Base-by-base conservation (phyloP, 1,139 yeast genomes). In the Suhomyces wounanorum region DNA sequence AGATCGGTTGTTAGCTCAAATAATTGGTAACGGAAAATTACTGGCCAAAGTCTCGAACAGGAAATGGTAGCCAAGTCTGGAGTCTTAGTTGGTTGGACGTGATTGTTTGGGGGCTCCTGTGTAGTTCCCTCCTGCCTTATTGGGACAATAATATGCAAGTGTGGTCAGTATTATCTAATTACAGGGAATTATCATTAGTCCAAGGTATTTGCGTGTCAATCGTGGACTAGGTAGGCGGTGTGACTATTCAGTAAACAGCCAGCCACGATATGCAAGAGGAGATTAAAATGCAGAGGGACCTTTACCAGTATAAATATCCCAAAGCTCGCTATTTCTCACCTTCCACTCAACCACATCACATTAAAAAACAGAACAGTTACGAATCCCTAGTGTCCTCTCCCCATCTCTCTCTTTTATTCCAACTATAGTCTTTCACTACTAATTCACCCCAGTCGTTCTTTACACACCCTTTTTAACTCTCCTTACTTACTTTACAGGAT, bases 381-480 rank as follows among this genome's bases (percentile, higher is more conserved):
- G 47, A 39, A 38, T 47, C 50, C 55, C 56, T 52, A 50, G 56
- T 53, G 53, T 25, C 35, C 37, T 21, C 44, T 26, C 49, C 43
- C 41, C 25, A 37, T 45, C 55, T 58, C 55, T 57, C 44, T 44
- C 48, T 44, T 43, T 41, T 46, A 50, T 44, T 50, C 52, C 52
- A 50, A 48, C 57, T 57, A 52, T 52, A 48, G 53, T 52, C 54
- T 44, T 50, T 48, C 52, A 47, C 53, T 52, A 45, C 52, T 47
- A 45, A 50, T 56, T 57, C 57, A 60, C 63, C 53, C 53, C 56
- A 51, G 62, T 58, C 64, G 44, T 47, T 60, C 64, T 40, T 53
- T 43, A 47, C 53, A 43, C 23, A 50, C 28, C 8, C 16, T 23
- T 30, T 14, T 26, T 38, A 13, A 23, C 41, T 16, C 21, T 26